Percentiles rank a stretch among this genome's conserved stretches.
phyloP scores from a whole-genome alignment of 805 yeast species.

The Maudiozyma barnettii region DNA sequence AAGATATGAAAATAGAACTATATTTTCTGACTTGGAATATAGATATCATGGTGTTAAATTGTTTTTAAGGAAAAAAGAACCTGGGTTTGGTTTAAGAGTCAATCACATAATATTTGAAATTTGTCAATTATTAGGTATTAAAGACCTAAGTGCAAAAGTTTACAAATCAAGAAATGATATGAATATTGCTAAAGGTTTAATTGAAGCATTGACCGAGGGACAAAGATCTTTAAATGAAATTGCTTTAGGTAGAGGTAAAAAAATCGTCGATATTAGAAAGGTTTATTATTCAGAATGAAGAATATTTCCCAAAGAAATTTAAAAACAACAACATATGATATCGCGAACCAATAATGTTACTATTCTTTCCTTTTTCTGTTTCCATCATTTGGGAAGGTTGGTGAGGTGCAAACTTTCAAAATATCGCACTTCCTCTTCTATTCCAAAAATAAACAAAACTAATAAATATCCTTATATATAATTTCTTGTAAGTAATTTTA shows the following conservation, averaged over 20 bases:
- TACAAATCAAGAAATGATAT: slow-evolving; percentile 88
- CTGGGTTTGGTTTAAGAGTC: slow-evolving; percentile 89
- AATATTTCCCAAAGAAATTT: background rate
- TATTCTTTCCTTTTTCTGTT: too few relatives aligned
- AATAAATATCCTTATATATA: background rate
- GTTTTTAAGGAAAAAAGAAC: slow-evolving; percentile 75
- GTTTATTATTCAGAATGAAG: slow-evolving; percentile 56
- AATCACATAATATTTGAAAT: slow-evolving; percentile 84
- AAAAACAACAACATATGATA: background rate
- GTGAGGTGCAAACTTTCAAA: too few relatives aligned
- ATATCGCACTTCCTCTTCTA: background rate
- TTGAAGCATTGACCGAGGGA: slow-evolving; percentile 65
- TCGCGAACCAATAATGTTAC: too few relatives aligned
- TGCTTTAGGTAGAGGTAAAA: slow-evolving; percentile 89
- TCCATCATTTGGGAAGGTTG: too few relatives aligned
- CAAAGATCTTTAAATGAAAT: slow-evolving; percentile 80
- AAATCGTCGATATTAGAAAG: slow-evolving; percentile 84
- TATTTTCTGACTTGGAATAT: slow-evolving; percentile 71
- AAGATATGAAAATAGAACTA: slow-evolving; percentile 84
- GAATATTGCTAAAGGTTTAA: slow-evolving; percentile 85
- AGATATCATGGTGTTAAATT: slow-evolving; percentile 83
- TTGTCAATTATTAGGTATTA: slow-evolving; percentile 88
- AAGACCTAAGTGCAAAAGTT: slow-evolving; percentile 84
- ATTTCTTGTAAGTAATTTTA: background rate
- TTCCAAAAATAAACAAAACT: background rate